Conservation (phyloP, 2,329 filamentous ascomycete species). For the Xylariaceae sp. region DNA sequence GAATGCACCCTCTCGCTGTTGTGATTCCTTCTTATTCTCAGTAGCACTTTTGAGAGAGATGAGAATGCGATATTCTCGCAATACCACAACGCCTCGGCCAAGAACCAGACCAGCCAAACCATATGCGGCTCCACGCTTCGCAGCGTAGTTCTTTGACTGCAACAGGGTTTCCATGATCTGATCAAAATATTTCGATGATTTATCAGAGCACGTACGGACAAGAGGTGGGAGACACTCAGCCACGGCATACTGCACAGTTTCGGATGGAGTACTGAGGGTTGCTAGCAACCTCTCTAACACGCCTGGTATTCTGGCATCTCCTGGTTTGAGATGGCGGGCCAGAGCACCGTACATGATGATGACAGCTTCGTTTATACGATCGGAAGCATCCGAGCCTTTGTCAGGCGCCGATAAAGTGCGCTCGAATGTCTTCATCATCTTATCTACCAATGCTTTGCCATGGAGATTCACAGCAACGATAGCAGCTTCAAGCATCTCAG, state of each 20-base stretch:
- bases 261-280: slow-evolving; percentile 89
- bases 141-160: slow-evolving; percentile 86
- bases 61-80: slow-evolving; percentile 84
- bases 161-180: slow-evolving; percentile 79
- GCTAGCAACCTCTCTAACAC: slow-evolving; percentile 83
- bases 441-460: slow-evolving; percentile 78
- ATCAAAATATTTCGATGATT: slow-evolving; percentile 75
- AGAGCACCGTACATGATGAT: slow-evolving; percentile 96
- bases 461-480: slow-evolving; percentile 75
- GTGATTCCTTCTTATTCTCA: slow-evolving; percentile 93
- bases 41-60: slow-evolving; percentile 72
- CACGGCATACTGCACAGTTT: slow-evolving; percentile 94
- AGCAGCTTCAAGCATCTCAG: slow-evolving; percentile 89
- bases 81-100: slow-evolving; percentile 76
- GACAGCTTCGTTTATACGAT: slow-evolving; percentile 93
- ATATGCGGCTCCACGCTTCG: slow-evolving; percentile 88
- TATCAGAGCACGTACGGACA: slow-evolving; percentile 74
- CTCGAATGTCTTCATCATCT: slow-evolving; percentile 90
- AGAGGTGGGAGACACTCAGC: slow-evolving; percentile 90
- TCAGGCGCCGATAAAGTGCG: slow-evolving; percentile 80
- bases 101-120: slow-evolving; percentile 86
- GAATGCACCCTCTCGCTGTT: slow-evolving; percentile 83
- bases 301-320: slow-evolving; percentile 82
- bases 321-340: slow-evolving; percentile 76
- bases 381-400: slow-evolving; percentile 73